These are phyloP conservation scores for Hibiscus mutabilis DNA, from an alignment of 345 rosid species.

Conservation along the genomic window DNA sequence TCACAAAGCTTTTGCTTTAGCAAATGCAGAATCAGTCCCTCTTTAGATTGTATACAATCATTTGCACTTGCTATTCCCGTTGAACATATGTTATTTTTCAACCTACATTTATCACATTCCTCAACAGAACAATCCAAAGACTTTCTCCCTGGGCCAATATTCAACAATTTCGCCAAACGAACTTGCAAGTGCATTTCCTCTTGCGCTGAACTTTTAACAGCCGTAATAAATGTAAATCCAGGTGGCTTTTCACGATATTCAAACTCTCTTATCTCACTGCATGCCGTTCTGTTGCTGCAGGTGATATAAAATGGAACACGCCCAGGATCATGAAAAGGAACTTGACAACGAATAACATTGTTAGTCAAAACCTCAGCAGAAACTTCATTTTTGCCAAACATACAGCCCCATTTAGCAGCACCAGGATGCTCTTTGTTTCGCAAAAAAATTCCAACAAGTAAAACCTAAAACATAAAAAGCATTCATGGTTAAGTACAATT, in stretches of 20 bases:
- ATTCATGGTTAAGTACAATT: slow-evolving; percentile 3
- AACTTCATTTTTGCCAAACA: slow-evolving; percentile 75
- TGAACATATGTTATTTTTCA: slow-evolving; percentile 26
- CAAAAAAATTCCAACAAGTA: slow-evolving; percentile 48
- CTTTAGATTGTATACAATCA: slow-evolving; percentile 23
- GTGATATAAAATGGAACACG: slow-evolving; percentile 61
- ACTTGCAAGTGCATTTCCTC: slow-evolving; percentile 36
- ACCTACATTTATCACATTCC: slow-evolving; percentile 36
- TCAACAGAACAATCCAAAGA: slow-evolving; percentile 26
- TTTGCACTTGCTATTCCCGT: slow-evolving; percentile 9
- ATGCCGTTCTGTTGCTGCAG: slow-evolving; percentile 57
- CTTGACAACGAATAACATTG: slow-evolving; percentile 45
- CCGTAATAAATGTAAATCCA: slow-evolving; percentile 6
- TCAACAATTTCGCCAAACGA: slow-evolving; percentile 39
- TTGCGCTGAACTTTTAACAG: slow-evolving; percentile 12
- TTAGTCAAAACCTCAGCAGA: slow-evolving; percentile 49
- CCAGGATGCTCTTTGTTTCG: slow-evolving; percentile 34
- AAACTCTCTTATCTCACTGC: slow-evolving; percentile 73
- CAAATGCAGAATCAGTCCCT: slow-evolving; percentile 36
- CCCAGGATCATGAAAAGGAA: slow-evolving; percentile 50
- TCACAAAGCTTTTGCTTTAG: slow-evolving; percentile 38
- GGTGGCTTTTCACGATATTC: slow-evolving; percentile 46
- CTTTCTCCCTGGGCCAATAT: neutral
- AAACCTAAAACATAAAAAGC: slow-evolving; percentile 30
- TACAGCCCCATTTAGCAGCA: slow-evolving; percentile 49